These are phyloP conservation scores for Brassica carinata DNA, from an alignment of 345 rosid species.

Conservation along the genomic window DNA sequence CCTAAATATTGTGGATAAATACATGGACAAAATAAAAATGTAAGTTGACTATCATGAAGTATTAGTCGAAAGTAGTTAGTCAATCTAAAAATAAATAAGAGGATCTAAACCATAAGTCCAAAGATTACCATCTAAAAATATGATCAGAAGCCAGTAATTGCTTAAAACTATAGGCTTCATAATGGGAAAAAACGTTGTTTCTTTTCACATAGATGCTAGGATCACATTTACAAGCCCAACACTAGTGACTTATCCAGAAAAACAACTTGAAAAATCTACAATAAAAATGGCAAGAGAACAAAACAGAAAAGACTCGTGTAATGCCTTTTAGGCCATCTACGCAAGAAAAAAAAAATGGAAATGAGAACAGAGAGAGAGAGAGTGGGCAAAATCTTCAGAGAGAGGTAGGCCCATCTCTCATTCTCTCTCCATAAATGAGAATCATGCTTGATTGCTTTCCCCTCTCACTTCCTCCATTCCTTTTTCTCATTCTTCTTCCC, in stretches of 20 bases:
- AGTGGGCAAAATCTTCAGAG: constrained; percentile 19
- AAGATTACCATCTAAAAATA: background rate
- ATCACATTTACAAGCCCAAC: background rate
- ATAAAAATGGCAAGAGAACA: background rate
- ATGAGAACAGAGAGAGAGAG: background rate
- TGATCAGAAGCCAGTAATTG: background rate
- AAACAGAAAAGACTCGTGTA: background rate
- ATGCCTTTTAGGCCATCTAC: background rate
- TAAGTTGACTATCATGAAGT: background rate
- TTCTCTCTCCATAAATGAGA: background rate
- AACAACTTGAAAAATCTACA: background rate
- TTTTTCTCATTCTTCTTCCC: background rate
- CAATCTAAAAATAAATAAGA: background rate
- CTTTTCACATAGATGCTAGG: background rate
- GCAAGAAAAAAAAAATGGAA: constrained; percentile 23
- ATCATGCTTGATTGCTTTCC: background rate
- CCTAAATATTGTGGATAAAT: background rate
- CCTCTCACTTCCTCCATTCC: background rate
- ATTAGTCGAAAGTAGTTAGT: background rate
- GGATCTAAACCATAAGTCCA: background rate
- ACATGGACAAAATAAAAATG: background rate
- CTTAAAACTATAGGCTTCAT: background rate
- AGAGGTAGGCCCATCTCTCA: background rate
- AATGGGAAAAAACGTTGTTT: background rate
- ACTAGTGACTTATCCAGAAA: background rate